These are phyloP conservation scores for Allantophomopsis lycopodina DNA, from an alignment of 2,329 filamentous ascomycete species.

Conservation along the genomic window DNA sequence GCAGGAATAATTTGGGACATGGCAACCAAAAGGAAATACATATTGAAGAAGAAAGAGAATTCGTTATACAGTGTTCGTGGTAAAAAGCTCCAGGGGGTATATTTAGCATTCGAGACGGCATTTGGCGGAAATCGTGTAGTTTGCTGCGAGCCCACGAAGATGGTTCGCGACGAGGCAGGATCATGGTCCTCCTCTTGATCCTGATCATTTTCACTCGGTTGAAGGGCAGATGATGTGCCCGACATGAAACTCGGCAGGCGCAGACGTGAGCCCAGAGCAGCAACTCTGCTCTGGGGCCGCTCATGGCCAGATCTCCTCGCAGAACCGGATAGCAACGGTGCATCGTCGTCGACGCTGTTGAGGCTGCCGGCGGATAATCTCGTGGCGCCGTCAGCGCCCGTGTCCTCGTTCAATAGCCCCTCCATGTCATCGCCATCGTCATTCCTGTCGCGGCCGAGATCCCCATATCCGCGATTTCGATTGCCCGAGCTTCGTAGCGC, in stretches of 20 bases:
- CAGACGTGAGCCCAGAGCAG: conserved; percentile 36
- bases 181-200: conserved; percentile 40
- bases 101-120: conserved; percentile 92
- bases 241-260: conserved; percentile 58
- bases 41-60: conserved; percentile 99
- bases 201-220: conserved; percentile 16
- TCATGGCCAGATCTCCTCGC: too few relatives aligned
- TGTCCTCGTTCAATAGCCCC: conserved; percentile 50
- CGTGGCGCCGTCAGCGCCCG: conserved; percentile 29
- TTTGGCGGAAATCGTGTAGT: conserved; percentile 73
- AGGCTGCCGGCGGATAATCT: conserved; percentile 47
- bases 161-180: conserved; percentile 56
- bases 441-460: conserved; percentile 40
- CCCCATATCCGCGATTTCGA: conserved; percentile 37
- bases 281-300: conserved; percentile 19
- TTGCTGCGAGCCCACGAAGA: conserved; percentile 65
- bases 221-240: conserved; percentile 10
- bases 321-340: conserved; percentile 47
- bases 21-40: conserved; percentile 94
- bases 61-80: conserved; percentile 95
- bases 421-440: conserved; percentile 52
- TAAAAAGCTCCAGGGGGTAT: conserved; percentile 87
- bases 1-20: conserved; percentile 85
- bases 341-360: conserved; percentile 50
- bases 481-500: conserved; percentile 42